Conservation (phyloP, 495 filamentous ascomycete species). For the Astrothelium subdiscretum region DNA sequence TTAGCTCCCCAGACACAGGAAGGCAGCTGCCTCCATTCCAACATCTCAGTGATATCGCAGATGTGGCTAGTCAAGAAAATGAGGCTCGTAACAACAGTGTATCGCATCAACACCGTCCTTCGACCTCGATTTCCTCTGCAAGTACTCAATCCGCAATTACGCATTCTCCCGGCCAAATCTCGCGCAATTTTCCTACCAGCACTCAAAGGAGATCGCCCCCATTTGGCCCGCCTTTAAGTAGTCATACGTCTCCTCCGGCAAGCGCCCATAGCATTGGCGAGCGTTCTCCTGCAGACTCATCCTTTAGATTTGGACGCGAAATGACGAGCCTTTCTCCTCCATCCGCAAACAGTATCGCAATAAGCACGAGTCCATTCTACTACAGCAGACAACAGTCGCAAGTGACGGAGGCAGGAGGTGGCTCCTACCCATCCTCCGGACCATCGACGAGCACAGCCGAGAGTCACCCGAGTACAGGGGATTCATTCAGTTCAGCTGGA, state of each 20-base stretch:
- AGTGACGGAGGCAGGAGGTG: slow-evolving; percentile 17
- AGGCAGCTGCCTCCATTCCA: slow-evolving; percentile 15
- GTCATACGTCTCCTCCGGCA: slow-evolving; percentile 2
- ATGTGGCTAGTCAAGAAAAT: slow-evolving; percentile 20
- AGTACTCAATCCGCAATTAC: slow-evolving; percentile 14
- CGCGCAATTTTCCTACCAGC: slow-evolving; percentile 1
- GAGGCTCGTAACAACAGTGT: slow-evolving; percentile 12
- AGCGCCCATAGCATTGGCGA: neutral
- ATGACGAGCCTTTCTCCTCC: slow-evolving; percentile 2
- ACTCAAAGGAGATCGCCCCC: neutral
- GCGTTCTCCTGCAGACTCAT: neutral
- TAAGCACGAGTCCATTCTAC: slow-evolving; percentile 11
- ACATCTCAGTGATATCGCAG: slow-evolving; percentile 22
- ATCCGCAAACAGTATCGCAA: slow-evolving; percentile 11
- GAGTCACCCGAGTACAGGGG: slow-evolving; percentile 3
- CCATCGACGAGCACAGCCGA: slow-evolving; percentile 14
- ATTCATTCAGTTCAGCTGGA: slow-evolving; percentile 22
- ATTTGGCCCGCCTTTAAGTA: neutral
- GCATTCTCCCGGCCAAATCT: slow-evolving; percentile 16
- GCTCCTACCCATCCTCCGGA: slow-evolving; percentile 15
- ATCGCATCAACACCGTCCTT: slow-evolving; percentile 16
- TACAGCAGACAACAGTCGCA: slow-evolving; percentile 23
- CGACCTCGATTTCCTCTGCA: slow-evolving; percentile 3
- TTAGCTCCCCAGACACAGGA: slow-evolving; percentile 14
- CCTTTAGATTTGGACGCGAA: slow-evolving; percentile 12